phyloP scores from a whole-genome alignment of 805 yeast genomes.

The Lachancea sp. region DNA sequence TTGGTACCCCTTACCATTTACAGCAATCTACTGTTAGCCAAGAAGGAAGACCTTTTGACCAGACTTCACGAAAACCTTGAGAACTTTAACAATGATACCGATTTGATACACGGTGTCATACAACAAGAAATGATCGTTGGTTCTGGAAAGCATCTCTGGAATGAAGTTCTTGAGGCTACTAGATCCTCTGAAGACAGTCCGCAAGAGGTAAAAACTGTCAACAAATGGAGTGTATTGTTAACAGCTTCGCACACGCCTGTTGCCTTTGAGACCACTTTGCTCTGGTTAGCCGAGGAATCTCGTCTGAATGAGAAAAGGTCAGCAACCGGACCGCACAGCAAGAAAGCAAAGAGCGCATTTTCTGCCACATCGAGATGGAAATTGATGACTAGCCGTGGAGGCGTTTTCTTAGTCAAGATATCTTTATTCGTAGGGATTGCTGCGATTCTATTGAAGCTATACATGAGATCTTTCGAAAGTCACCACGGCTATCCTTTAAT shows the following conservation, averaged over 20 bases:
- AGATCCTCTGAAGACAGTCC: slow-evolving; percentile 9
- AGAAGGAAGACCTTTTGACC: slow-evolving; percentile 40
- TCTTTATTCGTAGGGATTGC: slow-evolving; percentile 6
- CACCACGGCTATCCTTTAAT: slow-evolving; percentile 1
- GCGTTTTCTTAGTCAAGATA: slow-evolving; percentile 1
- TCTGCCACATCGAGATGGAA: slow-evolving; percentile 4
- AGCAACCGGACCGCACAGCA: slow-evolving; percentile 1
- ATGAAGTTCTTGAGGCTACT: slow-evolving; percentile 12
- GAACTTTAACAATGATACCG: slow-evolving; percentile 31
- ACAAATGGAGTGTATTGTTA: slow-evolving; percentile 27
- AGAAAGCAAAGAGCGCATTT: background rate
- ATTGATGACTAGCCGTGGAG: background rate
- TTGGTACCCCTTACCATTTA: slow-evolving; percentile 54
- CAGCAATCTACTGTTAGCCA: slow-evolving; percentile 44
- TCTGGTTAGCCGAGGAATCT: slow-evolving; percentile 17
- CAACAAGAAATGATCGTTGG: slow-evolving; percentile 35
- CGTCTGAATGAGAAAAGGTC: slow-evolving; percentile 15
- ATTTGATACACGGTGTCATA: slow-evolving; percentile 35
- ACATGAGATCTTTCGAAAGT: slow-evolving; percentile 4
- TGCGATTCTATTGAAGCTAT: slow-evolving; percentile 8
- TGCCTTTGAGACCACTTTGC: slow-evolving; percentile 5
- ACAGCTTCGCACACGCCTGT: slow-evolving; percentile 10
- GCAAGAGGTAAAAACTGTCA: slow-evolving; percentile 13
- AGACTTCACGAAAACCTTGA: slow-evolving; percentile 18
- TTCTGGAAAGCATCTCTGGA: slow-evolving; percentile 17